These are phyloP conservation scores for Plasmodium berghei DNA, from an alignment of 169 alveolate genomes.

Conservation along the genomic window DNA sequence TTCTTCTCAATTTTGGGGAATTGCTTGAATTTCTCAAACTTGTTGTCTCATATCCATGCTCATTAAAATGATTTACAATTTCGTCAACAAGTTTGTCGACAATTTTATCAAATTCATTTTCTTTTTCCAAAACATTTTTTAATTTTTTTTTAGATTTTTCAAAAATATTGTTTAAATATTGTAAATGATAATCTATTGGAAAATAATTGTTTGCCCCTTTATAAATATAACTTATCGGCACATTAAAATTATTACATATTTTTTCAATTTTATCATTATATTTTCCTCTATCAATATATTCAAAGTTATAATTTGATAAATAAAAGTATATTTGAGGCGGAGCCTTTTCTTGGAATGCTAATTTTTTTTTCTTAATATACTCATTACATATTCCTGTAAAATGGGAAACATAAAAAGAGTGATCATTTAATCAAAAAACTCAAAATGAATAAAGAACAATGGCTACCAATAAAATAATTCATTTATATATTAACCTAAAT, in stretches of 20 bases:
- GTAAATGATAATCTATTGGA: constrained; percentile 65
- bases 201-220: constrained; percentile 51
- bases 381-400: constrained; percentile 60
- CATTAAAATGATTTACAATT: not conserved
- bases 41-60: not conserved
- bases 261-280: constrained; percentile 15
- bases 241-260: constrained; percentile 31
- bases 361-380: constrained; percentile 29
- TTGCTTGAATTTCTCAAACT: no score
- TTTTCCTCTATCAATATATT: constrained; percentile 20
- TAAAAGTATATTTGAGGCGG: constrained; percentile 37
- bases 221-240: constrained; percentile 5
- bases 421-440: not conserved
- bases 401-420: not conserved
- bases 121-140: constrained; percentile 28
- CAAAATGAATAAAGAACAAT: not conserved
- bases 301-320: constrained; percentile 46
- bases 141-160: constrained; percentile 27
- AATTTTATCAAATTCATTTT: constrained; percentile 2
- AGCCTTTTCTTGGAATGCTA: constrained; percentile 8
- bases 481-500: constrained; percentile 28
- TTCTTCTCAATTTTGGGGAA: no score
- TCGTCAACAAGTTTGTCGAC: not conserved
- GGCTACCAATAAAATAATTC: not conserved
- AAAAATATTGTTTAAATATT: constrained; percentile 32